Percentiles rank a stretch among this genome's conserved stretches.
phyloP scores from a whole-genome alignment of 106 monocot species.

The Triglochin maritima region DNA sequence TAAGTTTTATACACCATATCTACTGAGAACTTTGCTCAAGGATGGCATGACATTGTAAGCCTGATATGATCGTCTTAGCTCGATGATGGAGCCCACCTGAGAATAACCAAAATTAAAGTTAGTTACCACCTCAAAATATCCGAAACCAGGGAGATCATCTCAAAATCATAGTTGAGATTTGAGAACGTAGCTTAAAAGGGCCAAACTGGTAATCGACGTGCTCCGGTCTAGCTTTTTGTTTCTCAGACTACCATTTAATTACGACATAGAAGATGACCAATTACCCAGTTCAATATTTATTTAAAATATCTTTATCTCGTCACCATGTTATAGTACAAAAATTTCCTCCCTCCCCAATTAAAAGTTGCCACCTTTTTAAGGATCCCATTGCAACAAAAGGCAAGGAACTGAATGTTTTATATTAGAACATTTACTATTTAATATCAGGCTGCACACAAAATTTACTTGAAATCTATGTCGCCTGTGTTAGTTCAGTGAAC shows the following conservation, averaged over 20 bases:
- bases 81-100: slow-evolving; percentile 96
- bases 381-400: too few species aligned
- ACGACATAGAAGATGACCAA: background rate
- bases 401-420: too few species aligned
- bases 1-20: slow-evolving; percentile 68
- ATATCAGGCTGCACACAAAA: too few species aligned
- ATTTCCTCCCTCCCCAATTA: too few species aligned
- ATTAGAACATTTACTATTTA: too few species aligned
- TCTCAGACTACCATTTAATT: background rate
- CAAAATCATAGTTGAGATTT: background rate
- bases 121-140: background rate
- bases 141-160: too few species aligned
- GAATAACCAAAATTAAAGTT: background rate
- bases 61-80: slow-evolving; percentile 93
- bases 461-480: too few species aligned
- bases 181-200: background rate
- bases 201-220: background rate
- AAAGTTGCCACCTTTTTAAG: too few species aligned
- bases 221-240: too few species aligned
- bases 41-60: slow-evolving; percentile 97
- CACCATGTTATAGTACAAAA: too few species aligned
- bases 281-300: background rate
- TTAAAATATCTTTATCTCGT: too few species aligned
- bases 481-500: too few species aligned
- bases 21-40: slow-evolving; percentile 72